These are phyloP conservation scores for Chlorella sp. DNA, from an alignment of 139 green algal species.

Conservation along the genomic window DNA sequence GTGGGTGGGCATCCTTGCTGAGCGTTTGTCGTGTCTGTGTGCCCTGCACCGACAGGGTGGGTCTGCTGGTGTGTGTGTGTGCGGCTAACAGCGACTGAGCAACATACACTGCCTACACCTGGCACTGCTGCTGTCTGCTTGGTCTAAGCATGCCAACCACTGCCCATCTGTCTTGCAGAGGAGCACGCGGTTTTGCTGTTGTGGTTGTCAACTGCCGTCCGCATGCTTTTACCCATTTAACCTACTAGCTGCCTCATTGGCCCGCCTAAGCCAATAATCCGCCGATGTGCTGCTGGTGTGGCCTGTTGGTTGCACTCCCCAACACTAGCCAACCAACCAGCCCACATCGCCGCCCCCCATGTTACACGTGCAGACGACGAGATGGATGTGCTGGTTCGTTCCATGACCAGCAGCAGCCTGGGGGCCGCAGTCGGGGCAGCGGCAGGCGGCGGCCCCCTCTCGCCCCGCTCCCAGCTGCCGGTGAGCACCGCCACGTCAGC, in stretches of 20 bases:
- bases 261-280: no score
- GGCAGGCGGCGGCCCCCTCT: background rate
- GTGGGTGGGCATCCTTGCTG: background rate
- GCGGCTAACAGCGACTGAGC: no score
- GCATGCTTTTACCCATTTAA: background rate
- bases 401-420: constrained; percentile 21
- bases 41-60: background rate
- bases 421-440: background rate
- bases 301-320: background rate
- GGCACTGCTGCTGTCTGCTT: no score
- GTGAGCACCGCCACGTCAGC: constrained; percentile 1
- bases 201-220: no score
- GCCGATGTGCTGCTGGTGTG: background rate
- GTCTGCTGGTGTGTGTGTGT: no score
- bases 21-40: background rate
- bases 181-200: no score
- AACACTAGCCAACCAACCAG: background rate
- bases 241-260: no score
- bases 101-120: no score
- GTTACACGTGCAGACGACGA: constrained; percentile 2
- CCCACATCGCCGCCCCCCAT: background rate
- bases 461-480: background rate
- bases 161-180: no score
- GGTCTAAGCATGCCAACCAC: no score
- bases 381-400: constrained; percentile 23